Conservation (phyloP, 2,329 filamentous ascomycete species). For the Chaetoscypha palmicola region DNA sequence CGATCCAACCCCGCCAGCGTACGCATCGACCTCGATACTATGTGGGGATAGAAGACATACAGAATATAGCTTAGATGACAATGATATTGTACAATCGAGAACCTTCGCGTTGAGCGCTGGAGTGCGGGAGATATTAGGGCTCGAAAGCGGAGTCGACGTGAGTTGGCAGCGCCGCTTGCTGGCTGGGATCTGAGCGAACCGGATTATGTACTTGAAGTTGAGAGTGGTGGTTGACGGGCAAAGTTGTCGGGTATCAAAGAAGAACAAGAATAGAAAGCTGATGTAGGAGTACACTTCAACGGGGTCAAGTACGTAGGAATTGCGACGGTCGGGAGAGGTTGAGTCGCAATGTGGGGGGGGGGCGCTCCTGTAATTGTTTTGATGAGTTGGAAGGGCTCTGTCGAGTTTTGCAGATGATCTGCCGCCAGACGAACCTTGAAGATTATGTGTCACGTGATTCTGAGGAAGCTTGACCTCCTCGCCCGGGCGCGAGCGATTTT, state of each 20-base stretch:
- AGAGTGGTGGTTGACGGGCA: too few relatives aligned
- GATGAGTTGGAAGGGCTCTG: too few relatives aligned
- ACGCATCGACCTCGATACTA: conserved; percentile 6
- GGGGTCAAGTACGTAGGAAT: neutral
- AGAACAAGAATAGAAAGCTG: conserved; percentile 20
- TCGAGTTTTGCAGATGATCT: too few relatives aligned
- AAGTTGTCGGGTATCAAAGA: conserved; percentile 27
- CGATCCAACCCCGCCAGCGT: conserved; percentile 18
- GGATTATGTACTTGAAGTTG: conserved; percentile 7
- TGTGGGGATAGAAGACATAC: conserved; percentile 15
- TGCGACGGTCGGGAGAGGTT: conserved; percentile 6
- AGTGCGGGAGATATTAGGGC: conserved; percentile 10
- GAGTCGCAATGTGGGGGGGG: conserved; percentile 1
- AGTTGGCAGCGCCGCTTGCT: conserved; percentile 19
- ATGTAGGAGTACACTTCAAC: conserved; percentile 19
- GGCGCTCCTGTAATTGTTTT: conserved; percentile 9
- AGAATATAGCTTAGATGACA: conserved; percentile 12
- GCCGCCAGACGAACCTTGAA: too few relatives aligned
- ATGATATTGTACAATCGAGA: conserved; percentile 19
- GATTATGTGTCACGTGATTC: too few relatives aligned
- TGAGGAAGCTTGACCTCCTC: too few relatives aligned
- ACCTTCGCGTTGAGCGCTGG: conserved; percentile 5
- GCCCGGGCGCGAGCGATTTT: too few relatives aligned
- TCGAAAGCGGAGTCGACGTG: conserved; percentile 10
- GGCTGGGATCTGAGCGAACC: conserved; percentile 3